Conservation (phyloP, 2,329 filamentous ascomycete genomes). For the Diaporthe amygdali region DNA sequence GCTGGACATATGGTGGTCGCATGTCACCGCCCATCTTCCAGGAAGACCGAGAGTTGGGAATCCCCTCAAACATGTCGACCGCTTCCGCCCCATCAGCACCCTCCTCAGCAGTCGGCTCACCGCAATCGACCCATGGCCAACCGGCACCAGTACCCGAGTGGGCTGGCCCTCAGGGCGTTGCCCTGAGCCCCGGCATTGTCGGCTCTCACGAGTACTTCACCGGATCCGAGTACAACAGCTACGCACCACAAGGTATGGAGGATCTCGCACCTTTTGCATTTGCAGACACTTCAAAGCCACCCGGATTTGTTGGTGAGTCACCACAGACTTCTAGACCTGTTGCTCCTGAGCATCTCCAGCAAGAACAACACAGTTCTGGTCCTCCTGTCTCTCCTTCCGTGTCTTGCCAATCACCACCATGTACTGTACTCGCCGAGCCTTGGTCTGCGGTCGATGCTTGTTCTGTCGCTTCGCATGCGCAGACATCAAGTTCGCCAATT, state of each 20-base stretch:
- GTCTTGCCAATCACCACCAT: constrained; percentile 28
- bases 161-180: constrained; percentile 58
- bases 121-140: constrained; percentile 65
- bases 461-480: constrained; percentile 30
- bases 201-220: constrained; percentile 58
- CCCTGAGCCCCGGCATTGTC: constrained; percentile 68
- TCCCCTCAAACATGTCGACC: constrained; percentile 63
- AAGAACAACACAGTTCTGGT: constrained; percentile 27
- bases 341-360: constrained; percentile 17
- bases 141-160: constrained; percentile 65
- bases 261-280: constrained; percentile 56
- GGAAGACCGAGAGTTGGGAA: constrained; percentile 56
- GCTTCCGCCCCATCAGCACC: constrained; percentile 67
- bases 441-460: constrained; percentile 35
- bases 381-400: constrained; percentile 34
- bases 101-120: constrained; percentile 72
- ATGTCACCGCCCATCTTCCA: constrained; percentile 54
- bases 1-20: constrained; percentile 51
- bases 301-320: constrained; percentile 63
- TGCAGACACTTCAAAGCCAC: constrained; percentile 47
- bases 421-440: constrained; percentile 29
- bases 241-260: constrained; percentile 55
- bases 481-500: constrained; percentile 31
- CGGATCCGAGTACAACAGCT: constrained; percentile 58
- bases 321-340: constrained; percentile 41